These are phyloP conservation scores for Porphyrellus cyaneotinctus DNA, from an alignment of 768 basidiomycete species.

Conservation along the genomic window DNA sequence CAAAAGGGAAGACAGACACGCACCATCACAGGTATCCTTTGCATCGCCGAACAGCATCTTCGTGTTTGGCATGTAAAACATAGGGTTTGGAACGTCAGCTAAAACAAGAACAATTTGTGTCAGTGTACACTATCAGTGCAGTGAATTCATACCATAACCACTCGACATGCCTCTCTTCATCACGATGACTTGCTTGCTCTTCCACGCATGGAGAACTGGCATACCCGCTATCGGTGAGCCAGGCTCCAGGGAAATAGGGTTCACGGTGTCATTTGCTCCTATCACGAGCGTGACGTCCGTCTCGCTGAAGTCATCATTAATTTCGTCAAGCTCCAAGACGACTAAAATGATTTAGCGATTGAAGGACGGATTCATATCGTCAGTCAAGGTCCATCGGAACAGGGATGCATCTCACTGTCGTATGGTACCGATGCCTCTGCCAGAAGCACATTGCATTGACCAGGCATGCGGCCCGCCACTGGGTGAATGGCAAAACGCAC, in stretches of 20 bases:
- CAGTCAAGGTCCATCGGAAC: neutral
- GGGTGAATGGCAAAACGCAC: conserved; percentile 88
- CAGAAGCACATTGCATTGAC: conserved; percentile 88
- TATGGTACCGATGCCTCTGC: conserved; percentile 90
- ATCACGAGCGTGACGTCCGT: conserved; percentile 91
- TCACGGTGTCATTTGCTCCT: conserved; percentile 90
- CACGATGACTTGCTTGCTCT: conserved; percentile 87
- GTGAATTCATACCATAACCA: conserved; percentile 62
- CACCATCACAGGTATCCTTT: conserved; percentile 85
- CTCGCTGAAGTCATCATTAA: conserved; percentile 86
- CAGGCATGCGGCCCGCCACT: conserved; percentile 91
- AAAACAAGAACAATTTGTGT: conserved; percentile 7
- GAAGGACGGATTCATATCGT: neutral
- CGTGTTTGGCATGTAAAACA: conserved; percentile 90
- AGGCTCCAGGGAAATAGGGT: conserved; percentile 83
- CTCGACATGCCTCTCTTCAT: conserved; percentile 92
- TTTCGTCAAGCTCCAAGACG: conserved; percentile 91
- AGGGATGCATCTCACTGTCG: conserved; percentile 53
- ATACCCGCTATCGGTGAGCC: conserved; percentile 89
- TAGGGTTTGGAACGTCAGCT: conserved; percentile 91
- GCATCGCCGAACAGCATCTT: conserved; percentile 94
- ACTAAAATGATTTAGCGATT: conserved; percentile 40
- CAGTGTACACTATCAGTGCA: neutral
- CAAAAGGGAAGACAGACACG: conserved; percentile 9
- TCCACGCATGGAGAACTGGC: conserved; percentile 91